Base-by-base conservation (phyloP, 2,329 filamentous ascomycete species). In the Phyllosticta citrichinensis region DNA sequence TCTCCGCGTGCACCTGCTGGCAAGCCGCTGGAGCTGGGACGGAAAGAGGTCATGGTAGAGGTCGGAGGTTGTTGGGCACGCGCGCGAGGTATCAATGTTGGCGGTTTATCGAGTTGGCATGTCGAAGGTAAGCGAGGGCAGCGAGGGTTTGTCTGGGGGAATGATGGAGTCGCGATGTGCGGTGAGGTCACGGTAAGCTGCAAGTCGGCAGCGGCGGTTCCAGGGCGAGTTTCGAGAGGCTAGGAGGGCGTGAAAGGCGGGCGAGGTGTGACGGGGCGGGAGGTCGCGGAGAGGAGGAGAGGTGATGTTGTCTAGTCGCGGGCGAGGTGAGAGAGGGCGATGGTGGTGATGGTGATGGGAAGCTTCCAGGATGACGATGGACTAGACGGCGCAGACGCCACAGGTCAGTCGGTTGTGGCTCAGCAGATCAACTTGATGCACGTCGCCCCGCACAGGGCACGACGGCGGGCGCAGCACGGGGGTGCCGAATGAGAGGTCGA, bases 1-100 rank as follows among this genome's bases (percentile, higher is more conserved):
- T 64, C 69, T 63, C 65, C 65, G 63, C 64, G 68, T 62, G 60
- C 66, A 52, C 66, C 65, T 58, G 66, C 64, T 63, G 64, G 67
- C 55, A 57, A 62, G 63, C 62, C 60, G 57, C 62, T 64, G 50
- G 64, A 64, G 63, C 68, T 69, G 62, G 69, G 58, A 27, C 63
- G 56, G 56, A 62, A 62, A 30, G 61, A 61, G 50, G 58, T 64
- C 63, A 64, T 62, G 52, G 61, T 52, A 30, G 56, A 30, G 51
- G 27, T 33, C 56, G 54, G 17, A 47, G n/a, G 63, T 47, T 24
- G 51, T 9, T 62, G 60, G 33, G 56, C 56, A 52, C 54, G 59
- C 58, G 58, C 22, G 53, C 12, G 40, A 24, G 35, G 40, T 8
- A 4, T 47, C 40, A 35, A 56, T 14, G 55, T 54, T 4, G 55